These are phyloP conservation scores for Cryoendolithus antarcticus DNA, from an alignment of 2,329 filamentous ascomycete species.

Conservation along the genomic window DNA sequence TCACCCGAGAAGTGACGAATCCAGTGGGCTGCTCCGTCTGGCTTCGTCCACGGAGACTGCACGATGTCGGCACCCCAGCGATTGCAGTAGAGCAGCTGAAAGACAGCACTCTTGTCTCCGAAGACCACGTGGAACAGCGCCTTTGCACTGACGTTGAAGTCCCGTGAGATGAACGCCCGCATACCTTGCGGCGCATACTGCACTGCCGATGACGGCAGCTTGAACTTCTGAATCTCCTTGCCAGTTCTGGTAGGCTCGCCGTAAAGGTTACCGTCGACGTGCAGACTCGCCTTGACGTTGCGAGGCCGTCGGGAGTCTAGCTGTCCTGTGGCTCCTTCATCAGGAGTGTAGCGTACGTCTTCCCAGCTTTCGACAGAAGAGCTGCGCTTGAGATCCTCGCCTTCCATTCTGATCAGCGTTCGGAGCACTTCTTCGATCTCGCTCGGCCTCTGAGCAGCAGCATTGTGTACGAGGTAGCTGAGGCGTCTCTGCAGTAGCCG, in stretches of 20 bases:
- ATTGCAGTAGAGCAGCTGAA: slow-evolving; percentile 81
- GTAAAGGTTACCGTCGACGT: slow-evolving; percentile 51
- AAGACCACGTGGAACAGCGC: slow-evolving; percentile 93
- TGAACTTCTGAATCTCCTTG: slow-evolving; percentile 56
- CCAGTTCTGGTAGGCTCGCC: slow-evolving; percentile 29
- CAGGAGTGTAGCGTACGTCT: slow-evolving; percentile 46
- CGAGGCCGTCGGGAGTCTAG: slow-evolving; percentile 27
- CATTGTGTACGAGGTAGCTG: slow-evolving; percentile 73
- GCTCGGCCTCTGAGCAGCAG: slow-evolving; percentile 58
- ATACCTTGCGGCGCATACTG: slow-evolving; percentile 75
- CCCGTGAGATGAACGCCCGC: slow-evolving; percentile 61
- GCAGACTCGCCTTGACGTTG: slow-evolving; percentile 45
- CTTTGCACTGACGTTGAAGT: slow-evolving; percentile 86
- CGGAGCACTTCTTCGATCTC: slow-evolving; percentile 58
- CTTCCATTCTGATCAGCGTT: slow-evolving; percentile 63
- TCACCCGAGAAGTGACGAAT: slow-evolving; percentile 53
- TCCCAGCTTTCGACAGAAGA: slow-evolving; percentile 86
- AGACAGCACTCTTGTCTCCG: slow-evolving; percentile 89
- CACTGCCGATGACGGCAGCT: slow-evolving; percentile 68
- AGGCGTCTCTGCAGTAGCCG: slow-evolving; percentile 70
- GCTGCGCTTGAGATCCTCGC: slow-evolving; percentile 44
- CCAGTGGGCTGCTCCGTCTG: slow-evolving; percentile 40
- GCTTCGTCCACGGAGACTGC: slow-evolving; percentile 71
- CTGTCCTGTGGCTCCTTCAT: slow-evolving; percentile 32
- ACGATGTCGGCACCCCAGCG: slow-evolving; percentile 64